Base-by-base conservation (phyloP, 2,329 filamentous ascomycete genomes). In the Colletotrichum limetticola region DNA sequence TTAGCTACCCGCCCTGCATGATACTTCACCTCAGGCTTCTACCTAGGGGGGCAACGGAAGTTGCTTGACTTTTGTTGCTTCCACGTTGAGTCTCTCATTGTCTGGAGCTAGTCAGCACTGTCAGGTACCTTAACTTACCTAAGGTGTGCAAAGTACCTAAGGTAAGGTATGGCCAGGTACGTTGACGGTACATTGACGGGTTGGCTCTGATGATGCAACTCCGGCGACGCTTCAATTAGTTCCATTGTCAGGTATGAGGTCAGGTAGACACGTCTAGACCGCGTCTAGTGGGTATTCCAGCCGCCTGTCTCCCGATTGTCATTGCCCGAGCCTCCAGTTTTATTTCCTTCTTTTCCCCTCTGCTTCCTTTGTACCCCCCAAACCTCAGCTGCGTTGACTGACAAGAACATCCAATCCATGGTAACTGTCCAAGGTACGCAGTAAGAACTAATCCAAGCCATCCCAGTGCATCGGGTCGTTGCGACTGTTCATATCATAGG, bases 181-280 rank as follows among this genome's bases (percentile, higher is more conserved):
- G 49, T 46, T 57, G 6, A 35, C 9, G 32, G 32, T 35, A 35
- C 32, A 35, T 35, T 30, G 61, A 9, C 32, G 49, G 32, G 53
- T 37, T 30, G 62, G 63, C 24, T 24, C 35, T 22, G 35, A 8
- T 60, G 68, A 70, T 66, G 68, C 68, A 70, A 11, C 52, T 63
- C 30, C 24, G 62, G 68, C 53, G 42, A 60, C 42, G 32, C 55
- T 30, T 53, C 59, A 4, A 49, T 30, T 30, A 69, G 59, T 59
- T 72, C 7, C 52, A 42, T 55, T 24, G 46, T 52, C 26, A 55
- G 14, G 59, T 49, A 57, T 72, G 66, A 72, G 66, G 66, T 72
- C 66, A 70, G 56, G 66, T 37, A 53, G 70, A 37, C 56, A 22
- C 46, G 32, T 37, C 57, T 61, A 22, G 63, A 30, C 57, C 35